Percentiles rank a stretch among this genome's conserved stretches.
phyloP scores from a whole-genome alignment of 192 early-diverging fungal species.

The Backusella circina region DNA sequence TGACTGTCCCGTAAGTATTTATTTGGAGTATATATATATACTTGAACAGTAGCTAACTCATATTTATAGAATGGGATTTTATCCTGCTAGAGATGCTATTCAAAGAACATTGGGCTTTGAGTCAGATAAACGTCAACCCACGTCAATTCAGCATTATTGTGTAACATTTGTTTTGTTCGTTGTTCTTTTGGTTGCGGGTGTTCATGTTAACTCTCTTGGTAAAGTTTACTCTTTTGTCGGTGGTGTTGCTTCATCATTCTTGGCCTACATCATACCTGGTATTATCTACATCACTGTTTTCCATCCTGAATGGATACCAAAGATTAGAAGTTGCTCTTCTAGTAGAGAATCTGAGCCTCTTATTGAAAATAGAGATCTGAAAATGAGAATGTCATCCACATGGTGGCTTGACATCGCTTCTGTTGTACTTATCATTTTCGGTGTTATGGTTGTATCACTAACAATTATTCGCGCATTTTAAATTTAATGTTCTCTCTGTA shows the following conservation, averaged over 20 bases:
- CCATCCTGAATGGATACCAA: conserved; percentile 16
- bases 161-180: conserved; percentile 39
- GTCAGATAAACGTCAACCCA: conserved; percentile 25
- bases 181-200: conserved; percentile 34
- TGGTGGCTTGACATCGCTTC: conserved; percentile 40
- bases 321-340: not conserved
- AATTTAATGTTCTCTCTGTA: not conserved
- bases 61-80: conserved; percentile 37
- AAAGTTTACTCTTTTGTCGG: conserved; percentile 48
- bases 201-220: conserved; percentile 36
- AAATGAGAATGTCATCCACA: not conserved
- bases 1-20: conserved; percentile 51
- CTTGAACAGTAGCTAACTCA: conserved; percentile 7
- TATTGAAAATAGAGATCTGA: not conserved
- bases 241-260: conserved; percentile 42
- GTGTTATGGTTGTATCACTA: conserved; percentile 40
- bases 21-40: not conserved
- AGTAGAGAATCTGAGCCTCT: not conserved
- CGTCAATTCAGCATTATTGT: conserved; percentile 32
- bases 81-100: conserved; percentile 42
- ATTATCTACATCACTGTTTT: conserved; percentile 41
- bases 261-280: conserved; percentile 50
- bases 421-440: conserved; percentile 40
- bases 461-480: conserved; percentile 24
- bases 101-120: conserved; percentile 44